These are phyloP conservation scores for Poa pratensis DNA, from an alignment of 176 grass and related monocot species.

Conservation along the genomic window DNA sequence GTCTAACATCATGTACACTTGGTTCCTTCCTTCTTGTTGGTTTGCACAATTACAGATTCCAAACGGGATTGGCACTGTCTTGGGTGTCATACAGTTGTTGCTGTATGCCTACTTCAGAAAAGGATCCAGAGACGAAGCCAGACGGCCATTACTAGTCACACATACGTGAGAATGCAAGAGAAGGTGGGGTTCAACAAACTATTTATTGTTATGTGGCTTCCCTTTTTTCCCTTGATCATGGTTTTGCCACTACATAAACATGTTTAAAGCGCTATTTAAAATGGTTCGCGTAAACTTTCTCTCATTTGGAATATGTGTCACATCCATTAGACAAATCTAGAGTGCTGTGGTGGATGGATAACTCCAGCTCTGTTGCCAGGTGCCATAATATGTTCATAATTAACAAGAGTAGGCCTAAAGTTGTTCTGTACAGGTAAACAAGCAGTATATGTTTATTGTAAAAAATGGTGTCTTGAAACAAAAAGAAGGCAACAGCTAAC, in stretches of 20 bases:
- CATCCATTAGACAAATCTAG: not conserved
- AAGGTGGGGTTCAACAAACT: slow-evolving; percentile 33
- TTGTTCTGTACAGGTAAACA: not conserved
- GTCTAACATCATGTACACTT: not conserved
- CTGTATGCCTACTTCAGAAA: slow-evolving; percentile 82
- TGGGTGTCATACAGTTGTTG: slow-evolving; percentile 73
- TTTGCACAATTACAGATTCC: slow-evolving; percentile 65
- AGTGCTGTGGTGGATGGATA: not conserved
- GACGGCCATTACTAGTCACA: slow-evolving; percentile 60
- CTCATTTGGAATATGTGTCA: not conserved
- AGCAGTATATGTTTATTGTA: slow-evolving; percentile 28
- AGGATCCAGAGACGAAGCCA: slow-evolving; percentile 47
- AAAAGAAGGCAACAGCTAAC: not conserved
- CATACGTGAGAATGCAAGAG: slow-evolving; percentile 27
- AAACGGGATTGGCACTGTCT: slow-evolving; percentile 82
- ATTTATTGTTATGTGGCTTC: not conserved
- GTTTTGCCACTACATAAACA: not conserved
- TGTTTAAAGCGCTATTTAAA: not conserved
- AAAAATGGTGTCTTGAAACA: not conserved
- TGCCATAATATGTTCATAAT: not conserved
- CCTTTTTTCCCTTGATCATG: not conserved
- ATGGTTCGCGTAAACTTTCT: not conserved
- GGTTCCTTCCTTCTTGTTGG: slow-evolving; percentile 27
- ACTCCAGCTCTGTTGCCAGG: not conserved
- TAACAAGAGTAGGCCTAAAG: not conserved